A percentile compares a stretch with the other conserved stretches of the same genome.
Conservation (phyloP, 306 rosid species). For the Acacia confusa region DNA sequence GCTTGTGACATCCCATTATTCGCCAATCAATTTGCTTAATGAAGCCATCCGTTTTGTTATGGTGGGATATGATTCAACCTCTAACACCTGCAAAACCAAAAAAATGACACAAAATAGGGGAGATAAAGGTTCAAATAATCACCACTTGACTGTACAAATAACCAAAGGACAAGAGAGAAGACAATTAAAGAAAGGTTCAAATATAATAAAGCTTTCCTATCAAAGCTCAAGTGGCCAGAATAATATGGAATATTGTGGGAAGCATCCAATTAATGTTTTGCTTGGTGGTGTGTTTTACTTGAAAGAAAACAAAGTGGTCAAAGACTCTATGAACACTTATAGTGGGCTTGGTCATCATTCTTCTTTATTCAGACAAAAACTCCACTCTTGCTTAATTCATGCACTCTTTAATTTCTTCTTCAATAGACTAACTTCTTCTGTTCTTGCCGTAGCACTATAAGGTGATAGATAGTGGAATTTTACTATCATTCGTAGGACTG, state of each 20-base stretch:
- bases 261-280: slow-evolving; percentile 25
- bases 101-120: too few species aligned
- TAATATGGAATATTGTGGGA: neutral
- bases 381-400: slow-evolving; percentile 16
- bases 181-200: slow-evolving; percentile 8
- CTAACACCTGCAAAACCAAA: too few species aligned
- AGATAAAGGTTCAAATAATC: too few species aligned
- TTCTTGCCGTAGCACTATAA: slow-evolving; percentile 21
- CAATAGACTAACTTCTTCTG: slow-evolving; percentile 2
- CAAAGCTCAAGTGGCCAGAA: slow-evolving; percentile 29
- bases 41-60: too few species aligned
- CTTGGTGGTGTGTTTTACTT: neutral
- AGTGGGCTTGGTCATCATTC: slow-evolving; percentile 49
- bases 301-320: neutral
- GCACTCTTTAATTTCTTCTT: slow-evolving; percentile 18
- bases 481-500: slow-evolving; percentile 17
- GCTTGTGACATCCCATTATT: too few species aligned
- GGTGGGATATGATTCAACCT: too few species aligned
- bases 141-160: neutral
- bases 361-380: slow-evolving; percentile 28
- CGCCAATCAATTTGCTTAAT: too few species aligned
- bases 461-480: slow-evolving; percentile 24
- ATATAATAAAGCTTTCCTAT: neutral
- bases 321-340: slow-evolving; percentile 25
- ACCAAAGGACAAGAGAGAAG: neutral